Base-by-base conservation (phyloP, 352 stramenopile species). In the Aphanomyces astaci region DNA sequence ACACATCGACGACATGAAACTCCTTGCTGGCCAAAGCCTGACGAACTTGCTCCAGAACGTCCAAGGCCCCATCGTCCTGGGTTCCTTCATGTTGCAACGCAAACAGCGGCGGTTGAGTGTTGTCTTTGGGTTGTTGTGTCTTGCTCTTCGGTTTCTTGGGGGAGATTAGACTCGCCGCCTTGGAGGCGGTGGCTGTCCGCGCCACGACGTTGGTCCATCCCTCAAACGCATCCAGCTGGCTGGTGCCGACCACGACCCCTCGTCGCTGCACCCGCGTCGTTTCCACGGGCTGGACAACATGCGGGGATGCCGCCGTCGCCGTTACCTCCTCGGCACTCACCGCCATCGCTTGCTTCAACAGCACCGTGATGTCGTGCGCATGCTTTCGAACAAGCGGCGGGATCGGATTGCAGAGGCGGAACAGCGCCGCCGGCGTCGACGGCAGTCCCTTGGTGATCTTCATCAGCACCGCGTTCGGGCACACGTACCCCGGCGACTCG, bases 391-490 rank as follows among this genome's bases (percentile, higher is more conserved):
- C 76, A 28, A 92, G 80, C 63, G 82, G 59, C 0, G 86, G 86
- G 36, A 95, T 83, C 30, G 85, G 84, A 66, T 95, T 75, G 36
- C 84, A 92, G 0, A 76, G 73, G 9, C 84, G 85, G 72, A 92
- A 90, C 30, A 95, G 76, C 43, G 88, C 74, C 25, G 90, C 85
- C 10, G 84, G 86, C 31, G 78, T 84, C 15, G 80, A 72, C 10
- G 86, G 86, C 19, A 90, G 55, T 22, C 81, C 72, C 74, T 88
- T 90, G 1, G 80, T 80, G 52, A 95, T 78, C 72, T 93, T 92
- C 73, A 95, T 88, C 3, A 95, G 76, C 25, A 87, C 82, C 68
- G 92, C 84, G 59, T 95, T 93, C 0, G 86, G 83, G 71, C 92
- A 78, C 52, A 93, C 82, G 71, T 89, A 95, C 10, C 66, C 82